Base-by-base conservation (phyloP, 2,329 filamentous ascomycete genomes). In the Aspergillus amoenus region DNA sequence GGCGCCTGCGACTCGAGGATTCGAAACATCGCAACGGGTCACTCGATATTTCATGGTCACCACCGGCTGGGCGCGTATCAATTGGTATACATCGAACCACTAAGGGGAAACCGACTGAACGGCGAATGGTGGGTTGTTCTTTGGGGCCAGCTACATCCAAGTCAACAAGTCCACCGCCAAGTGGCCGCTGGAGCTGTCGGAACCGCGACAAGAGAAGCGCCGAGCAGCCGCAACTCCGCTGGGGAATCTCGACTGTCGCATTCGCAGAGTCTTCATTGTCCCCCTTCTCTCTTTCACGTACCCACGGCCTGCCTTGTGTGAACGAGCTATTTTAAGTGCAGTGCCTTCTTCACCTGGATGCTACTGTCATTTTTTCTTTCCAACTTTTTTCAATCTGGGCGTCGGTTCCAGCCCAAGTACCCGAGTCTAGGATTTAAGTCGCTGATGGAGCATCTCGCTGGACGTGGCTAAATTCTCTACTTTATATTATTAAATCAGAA, bases 1-100 rank as follows among this genome's bases (percentile, higher is more conserved):
- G 94, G 94, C 70, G 91, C 90, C 76, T 88, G 84, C 67, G 83
- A 82, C 73, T 86, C 83, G 67, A 87, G 82, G 68, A 86, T 84
- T 72, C 80, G 78, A 65, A 81, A 79, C 79, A 81, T 81, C 61
- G 70, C 74, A 68, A 61, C 49, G 60, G 60, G 60, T 66, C 56
- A 57, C 52, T 68, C 61, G 68, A 68, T 73, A 65, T 71, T 64
- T 75, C 75, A 77, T 76, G 72, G 70, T 75, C 73, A 76, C 64
- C 67, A 65, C 65, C 62, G 64, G 68, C 68, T 66, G 61, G 55
- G 62, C 58, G 59, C 59, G 57, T 62, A 63, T 37, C 39, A 66
- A 66, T 63, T 62, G 50, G 56, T 55, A 66, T 57, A 60, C 72
- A 73, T 75, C 61, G 68, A 70, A 66, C 43, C 52, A 52, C 41